These are phyloP conservation scores for Glycine soja DNA, from an alignment of 306 rosid genomes.

Conservation along the genomic window DNA sequence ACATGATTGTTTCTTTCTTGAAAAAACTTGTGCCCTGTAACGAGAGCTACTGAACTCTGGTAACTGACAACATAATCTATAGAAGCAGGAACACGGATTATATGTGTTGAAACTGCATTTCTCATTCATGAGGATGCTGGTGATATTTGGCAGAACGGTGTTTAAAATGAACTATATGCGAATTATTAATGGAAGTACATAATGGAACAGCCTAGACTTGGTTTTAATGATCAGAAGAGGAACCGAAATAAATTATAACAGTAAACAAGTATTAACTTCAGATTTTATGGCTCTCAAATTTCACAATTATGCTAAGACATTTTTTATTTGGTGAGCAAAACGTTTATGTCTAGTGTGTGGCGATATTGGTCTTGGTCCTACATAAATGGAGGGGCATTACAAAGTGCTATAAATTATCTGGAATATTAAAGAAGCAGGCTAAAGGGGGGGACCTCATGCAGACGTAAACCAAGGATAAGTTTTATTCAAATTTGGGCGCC, in stretches of 20 bases:
- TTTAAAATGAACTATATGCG: no score
- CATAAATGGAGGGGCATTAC: no score
- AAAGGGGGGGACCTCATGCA: neutral
- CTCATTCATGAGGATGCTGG: slow-evolving; percentile 24
- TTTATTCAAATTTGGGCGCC: neutral
- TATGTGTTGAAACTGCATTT: slow-evolving; percentile 28
- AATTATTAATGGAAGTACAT: neutral
- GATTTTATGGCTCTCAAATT: neutral
- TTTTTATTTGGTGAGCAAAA: no score
- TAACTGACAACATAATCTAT: slow-evolving; percentile 16
- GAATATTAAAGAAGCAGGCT: slow-evolving; percentile 1
- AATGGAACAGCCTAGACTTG: neutral
- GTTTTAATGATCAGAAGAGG: neutral
- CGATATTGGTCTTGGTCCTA: neutral
- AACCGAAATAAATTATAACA: no score
- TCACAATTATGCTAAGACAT: slow-evolving; percentile 9
- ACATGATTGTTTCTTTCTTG: no score
- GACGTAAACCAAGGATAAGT: no score
- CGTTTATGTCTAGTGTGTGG: no score
- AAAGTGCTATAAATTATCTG: slow-evolving; percentile 33
- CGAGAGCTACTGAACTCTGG: slow-evolving; percentile 7
- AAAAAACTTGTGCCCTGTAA: neutral
- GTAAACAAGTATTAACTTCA: neutral
- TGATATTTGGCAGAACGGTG: no score
- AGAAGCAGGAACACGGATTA: slow-evolving; percentile 37